Evolutionary conservation across 768 basidiomycete genomes (phyloP).

Genomic region (Pulveroboletus sp.): DNA sequence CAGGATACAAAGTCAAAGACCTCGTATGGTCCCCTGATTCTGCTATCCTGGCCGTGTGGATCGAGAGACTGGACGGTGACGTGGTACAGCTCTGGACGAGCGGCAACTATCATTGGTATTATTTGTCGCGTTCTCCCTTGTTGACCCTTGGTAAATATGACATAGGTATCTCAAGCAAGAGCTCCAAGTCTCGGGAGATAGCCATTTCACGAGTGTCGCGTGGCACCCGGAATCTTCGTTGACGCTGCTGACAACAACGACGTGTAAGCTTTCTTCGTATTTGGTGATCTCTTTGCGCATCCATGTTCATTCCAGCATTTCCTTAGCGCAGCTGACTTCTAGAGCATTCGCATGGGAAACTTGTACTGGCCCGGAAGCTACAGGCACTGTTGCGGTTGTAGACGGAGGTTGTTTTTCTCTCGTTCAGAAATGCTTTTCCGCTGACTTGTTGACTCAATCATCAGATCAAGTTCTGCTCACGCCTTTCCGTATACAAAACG

Average conservation of each 20-base stretch:
- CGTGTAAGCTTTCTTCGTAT: slow-evolving; percentile 43
- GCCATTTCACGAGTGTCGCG: slow-evolving; percentile 65
- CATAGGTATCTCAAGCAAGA: slow-evolving; percentile 93
- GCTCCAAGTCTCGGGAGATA: slow-evolving; percentile 48
- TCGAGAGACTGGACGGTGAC: slow-evolving; percentile 66
- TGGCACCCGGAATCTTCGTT: slow-evolving; percentile 89
- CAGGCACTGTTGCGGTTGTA: slow-evolving; percentile 83
- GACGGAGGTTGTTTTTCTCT: slow-evolving; percentile 71
- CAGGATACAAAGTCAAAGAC: slow-evolving; percentile 74
- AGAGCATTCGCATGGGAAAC: slow-evolving; percentile 80
- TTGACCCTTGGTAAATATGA: slow-evolving; percentile 5
- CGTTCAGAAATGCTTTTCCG: neutral
- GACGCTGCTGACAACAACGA: slow-evolving; percentile 62
- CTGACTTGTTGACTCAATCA: neutral
- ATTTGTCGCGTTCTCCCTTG: neutral
- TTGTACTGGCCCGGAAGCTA: slow-evolving; percentile 69
- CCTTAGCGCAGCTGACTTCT: slow-evolving; percentile 51
- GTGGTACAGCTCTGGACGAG: slow-evolving; percentile 93
- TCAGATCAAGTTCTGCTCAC: slow-evolving; percentile 79
- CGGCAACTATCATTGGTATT: slow-evolving; percentile 91
- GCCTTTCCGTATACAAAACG: slow-evolving; percentile 89
- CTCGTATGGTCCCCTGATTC: slow-evolving; percentile 89
- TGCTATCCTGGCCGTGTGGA: slow-evolving; percentile 80
- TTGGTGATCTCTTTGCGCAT: neutral
- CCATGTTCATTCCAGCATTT: slow-evolving; percentile 1